Conservation (phyloP, 2,329 filamentous ascomycete species). For the Fusarium oligoseptatum region DNA sequence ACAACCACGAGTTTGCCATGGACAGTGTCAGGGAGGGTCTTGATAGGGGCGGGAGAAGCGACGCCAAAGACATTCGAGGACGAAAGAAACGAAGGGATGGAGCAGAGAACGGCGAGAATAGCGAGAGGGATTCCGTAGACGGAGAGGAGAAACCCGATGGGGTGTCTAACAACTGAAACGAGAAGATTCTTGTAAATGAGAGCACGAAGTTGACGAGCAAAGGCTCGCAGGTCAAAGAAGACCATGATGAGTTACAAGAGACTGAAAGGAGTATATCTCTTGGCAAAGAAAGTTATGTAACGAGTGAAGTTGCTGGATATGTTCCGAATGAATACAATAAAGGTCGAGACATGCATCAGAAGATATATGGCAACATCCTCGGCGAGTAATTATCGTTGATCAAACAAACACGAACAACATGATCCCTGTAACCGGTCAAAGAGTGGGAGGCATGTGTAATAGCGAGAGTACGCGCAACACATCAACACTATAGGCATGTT, state of each 20-base stretch:
- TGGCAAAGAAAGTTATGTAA: neutral
- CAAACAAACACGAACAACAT: neutral
- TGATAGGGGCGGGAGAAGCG: slow-evolving; percentile 36
- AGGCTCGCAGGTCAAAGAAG: slow-evolving; percentile 7
- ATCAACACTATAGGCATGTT: neutral
- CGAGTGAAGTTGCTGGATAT: neutral
- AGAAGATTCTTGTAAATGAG: slow-evolving; percentile 33
- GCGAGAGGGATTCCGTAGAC: slow-evolving; percentile 46
- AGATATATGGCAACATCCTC: neutral
- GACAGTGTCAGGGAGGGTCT: slow-evolving; percentile 32
- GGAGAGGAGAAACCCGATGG: slow-evolving; percentile 35
- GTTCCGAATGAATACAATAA: neutral
- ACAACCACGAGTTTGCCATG: slow-evolving; percentile 46
- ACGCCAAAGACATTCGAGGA: slow-evolving; percentile 28
- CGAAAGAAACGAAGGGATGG: slow-evolving; percentile 44
- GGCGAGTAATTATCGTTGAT: slow-evolving; percentile 1
- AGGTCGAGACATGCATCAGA: neutral
- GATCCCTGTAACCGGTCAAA: neutral
- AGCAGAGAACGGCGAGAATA: slow-evolving; percentile 47
- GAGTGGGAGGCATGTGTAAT: neutral
- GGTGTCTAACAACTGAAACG: slow-evolving; percentile 19
- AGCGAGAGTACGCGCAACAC: neutral
- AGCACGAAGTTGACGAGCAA: slow-evolving; percentile 23
- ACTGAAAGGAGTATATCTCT: neutral
- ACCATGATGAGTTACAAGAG: neutral